Conservation (phyloP, 2,329 filamentous ascomycete species). For the Aspergillus jensenii region DNA sequence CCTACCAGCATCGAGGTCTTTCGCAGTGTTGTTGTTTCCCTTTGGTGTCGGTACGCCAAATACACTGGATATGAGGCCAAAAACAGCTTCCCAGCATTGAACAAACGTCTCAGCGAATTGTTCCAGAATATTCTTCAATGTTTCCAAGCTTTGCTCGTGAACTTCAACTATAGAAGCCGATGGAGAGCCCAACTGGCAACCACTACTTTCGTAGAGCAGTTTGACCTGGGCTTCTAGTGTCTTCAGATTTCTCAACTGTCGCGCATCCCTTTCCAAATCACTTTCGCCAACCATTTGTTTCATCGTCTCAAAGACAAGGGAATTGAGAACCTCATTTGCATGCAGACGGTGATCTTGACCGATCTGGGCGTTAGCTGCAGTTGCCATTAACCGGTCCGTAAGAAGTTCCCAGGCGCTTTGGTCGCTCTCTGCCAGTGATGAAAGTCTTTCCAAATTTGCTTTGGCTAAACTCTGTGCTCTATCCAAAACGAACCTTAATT, state of each 20-base stretch:
- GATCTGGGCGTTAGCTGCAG: slow-evolving; percentile 41
- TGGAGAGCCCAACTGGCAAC: slow-evolving; percentile 56
- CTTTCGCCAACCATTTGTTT: slow-evolving; percentile 37
- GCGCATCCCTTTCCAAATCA: slow-evolving; percentile 53
- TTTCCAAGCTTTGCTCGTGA: slow-evolving; percentile 76
- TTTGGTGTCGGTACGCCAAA: slow-evolving; percentile 56
- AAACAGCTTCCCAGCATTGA: slow-evolving; percentile 81
- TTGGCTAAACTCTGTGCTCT: slow-evolving; percentile 72
- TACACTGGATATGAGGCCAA: slow-evolving; percentile 80
- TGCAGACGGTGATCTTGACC: slow-evolving; percentile 41
- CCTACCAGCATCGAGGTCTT: not conserved
- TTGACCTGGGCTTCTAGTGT: slow-evolving; percentile 63
- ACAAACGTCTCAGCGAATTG: slow-evolving; percentile 81
- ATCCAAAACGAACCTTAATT: slow-evolving; percentile 59
- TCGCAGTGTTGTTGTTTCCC: slow-evolving; percentile 25
- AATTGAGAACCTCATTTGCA: slow-evolving; percentile 63
- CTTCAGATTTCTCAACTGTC: slow-evolving; percentile 71
- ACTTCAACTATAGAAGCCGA: slow-evolving; percentile 72
- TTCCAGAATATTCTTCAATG: slow-evolving; percentile 78
- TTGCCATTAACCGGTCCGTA: slow-evolving; percentile 53
- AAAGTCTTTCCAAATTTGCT: slow-evolving; percentile 73
- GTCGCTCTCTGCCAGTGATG: slow-evolving; percentile 60
- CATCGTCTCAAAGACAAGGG: slow-evolving; percentile 44
- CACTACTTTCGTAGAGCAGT: slow-evolving; percentile 56
- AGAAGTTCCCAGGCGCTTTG: slow-evolving; percentile 76